Conservation (phyloP, 2,329 filamentous ascomycete genomes). For the Microdochium bolleyi region DNA sequence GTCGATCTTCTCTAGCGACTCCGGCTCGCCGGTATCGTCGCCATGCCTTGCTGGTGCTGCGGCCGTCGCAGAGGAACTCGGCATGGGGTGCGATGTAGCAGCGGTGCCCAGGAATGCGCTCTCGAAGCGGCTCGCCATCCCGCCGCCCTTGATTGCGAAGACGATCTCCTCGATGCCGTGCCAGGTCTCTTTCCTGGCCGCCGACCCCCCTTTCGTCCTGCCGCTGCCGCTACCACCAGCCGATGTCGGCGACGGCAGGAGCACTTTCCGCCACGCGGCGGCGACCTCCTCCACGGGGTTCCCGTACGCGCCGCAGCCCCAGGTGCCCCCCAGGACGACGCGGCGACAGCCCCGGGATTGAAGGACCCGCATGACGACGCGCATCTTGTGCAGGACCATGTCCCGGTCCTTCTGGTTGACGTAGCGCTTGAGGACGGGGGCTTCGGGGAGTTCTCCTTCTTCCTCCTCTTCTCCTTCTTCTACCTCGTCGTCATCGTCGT, state of each 20-base stretch:
- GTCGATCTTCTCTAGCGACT: not conserved
- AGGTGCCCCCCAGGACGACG: conserved; percentile 49
- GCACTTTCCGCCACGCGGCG: conserved; percentile 39
- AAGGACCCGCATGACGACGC: conserved; percentile 45
- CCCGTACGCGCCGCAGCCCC: conserved; percentile 57
- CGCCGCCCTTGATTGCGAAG: conserved; percentile 48
- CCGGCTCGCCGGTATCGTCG: conserved; percentile 20
- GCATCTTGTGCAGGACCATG: conserved; percentile 45
- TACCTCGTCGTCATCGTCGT: not conserved
- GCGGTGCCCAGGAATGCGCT: conserved; percentile 25
- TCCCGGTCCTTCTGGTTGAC: conserved; percentile 40
- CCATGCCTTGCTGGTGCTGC: conserved; percentile 18
- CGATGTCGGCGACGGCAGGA: conserved; percentile 12
- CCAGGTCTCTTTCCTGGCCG: conserved; percentile 31
- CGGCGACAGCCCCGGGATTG: conserved; percentile 33
- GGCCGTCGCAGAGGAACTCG: not conserved
- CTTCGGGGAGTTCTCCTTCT: not conserved
- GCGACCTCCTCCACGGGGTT: conserved; percentile 54
- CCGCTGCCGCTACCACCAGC: conserved; percentile 5
- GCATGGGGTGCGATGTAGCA: not conserved
- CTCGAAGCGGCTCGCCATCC: conserved; percentile 44
- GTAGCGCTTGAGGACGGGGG: conserved; percentile 18
- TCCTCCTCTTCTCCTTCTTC: no score
- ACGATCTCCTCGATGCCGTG: conserved; percentile 40
- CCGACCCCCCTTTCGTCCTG: conserved; percentile 11